A percentile compares a stretch with the other conserved stretches of the same genome.
Conservation (phyloP, 352 stramenopile genomes). For the Pythium sukuiense region DNA sequence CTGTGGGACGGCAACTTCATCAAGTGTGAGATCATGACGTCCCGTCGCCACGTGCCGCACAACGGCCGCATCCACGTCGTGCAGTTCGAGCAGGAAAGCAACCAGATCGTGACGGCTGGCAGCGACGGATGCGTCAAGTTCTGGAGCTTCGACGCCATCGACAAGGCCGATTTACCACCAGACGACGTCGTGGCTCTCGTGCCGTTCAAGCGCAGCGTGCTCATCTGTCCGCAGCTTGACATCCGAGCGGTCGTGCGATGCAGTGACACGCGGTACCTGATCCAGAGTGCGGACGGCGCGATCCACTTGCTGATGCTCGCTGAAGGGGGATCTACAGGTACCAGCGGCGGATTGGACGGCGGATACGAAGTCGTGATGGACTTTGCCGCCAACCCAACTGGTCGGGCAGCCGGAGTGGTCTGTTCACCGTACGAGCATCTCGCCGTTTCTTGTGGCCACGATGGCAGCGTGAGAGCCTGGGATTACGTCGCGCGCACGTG, state of each 20-base stretch:
- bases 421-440: conserved; percentile 88
- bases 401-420: conserved; percentile 64
- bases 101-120: conserved; percentile 65
- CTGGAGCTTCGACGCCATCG: conserved; percentile 87
- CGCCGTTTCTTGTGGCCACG: conserved; percentile 77
- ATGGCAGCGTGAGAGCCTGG: conserved; percentile 86
- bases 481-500: conserved; percentile 75
- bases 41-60: conserved; percentile 68
- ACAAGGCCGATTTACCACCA: conserved; percentile 80
- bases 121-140: conserved; percentile 89
- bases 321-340: neutral
- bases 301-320: conserved; percentile 54
- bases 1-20: conserved; percentile 97
- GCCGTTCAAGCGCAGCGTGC: conserved; percentile 57
- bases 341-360: conserved; percentile 26
- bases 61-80: conserved; percentile 72
- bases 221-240: conserved; percentile 56
- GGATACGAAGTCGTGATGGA: conserved; percentile 44
- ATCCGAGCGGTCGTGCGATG: conserved; percentile 68
- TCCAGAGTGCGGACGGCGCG: conserved; percentile 57
- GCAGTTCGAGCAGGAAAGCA: conserved; percentile 46
- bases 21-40: conserved; percentile 89
- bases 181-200: conserved; percentile 82
- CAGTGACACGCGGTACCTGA: conserved; percentile 40
- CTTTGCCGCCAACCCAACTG: conserved; percentile 67